Conservation (phyloP, 2,329 filamentous ascomycete genomes). For the Venturia pyrina region DNA sequence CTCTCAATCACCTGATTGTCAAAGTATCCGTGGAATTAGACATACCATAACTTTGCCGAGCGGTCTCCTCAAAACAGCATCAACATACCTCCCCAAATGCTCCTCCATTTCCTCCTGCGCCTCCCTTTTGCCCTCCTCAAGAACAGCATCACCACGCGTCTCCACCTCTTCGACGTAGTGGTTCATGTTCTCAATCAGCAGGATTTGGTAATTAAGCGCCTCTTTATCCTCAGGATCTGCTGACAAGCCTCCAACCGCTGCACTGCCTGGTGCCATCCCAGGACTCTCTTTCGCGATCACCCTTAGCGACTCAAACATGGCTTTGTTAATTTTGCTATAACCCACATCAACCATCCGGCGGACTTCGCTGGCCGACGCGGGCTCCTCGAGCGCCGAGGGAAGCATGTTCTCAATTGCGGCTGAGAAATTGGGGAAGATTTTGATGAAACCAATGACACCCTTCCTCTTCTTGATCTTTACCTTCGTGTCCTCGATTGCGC, state of each 20-base stretch:
- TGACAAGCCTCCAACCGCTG: conserved; percentile 24
- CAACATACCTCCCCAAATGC: conserved; percentile 79
- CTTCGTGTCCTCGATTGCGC: conserved; percentile 94
- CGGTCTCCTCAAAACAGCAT: conserved; percentile 78
- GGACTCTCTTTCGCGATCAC: conserved; percentile 74
- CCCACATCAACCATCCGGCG: conserved; percentile 74
- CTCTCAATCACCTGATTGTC: too few relatives aligned
- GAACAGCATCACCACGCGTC: conserved; percentile 58
- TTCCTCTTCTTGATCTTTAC: conserved; percentile 99
- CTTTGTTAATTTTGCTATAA: conserved; percentile 79
- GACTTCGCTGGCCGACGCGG: conserved; percentile 52
- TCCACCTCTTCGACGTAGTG: conserved; percentile 92
- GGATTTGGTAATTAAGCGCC: conserved; percentile 91
- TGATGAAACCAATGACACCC: conserved; percentile 91
- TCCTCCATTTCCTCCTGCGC: conserved; percentile 71
- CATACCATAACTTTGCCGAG: conserved; percentile 69
- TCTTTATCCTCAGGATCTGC: conserved; percentile 82
- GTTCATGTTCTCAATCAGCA: conserved; percentile 98
- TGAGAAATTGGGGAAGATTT: conserved; percentile 83
- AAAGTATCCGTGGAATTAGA: background rate
- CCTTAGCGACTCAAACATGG: conserved; percentile 95
- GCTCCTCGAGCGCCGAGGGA: conserved; percentile 35
- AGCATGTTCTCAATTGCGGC: conserved; percentile 77
- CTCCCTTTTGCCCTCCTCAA: conserved; percentile 73
- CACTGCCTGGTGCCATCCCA: conserved; percentile 41